phyloP scores from a whole-genome alignment of 352 stramenopile species.

The Phytophthora litchii region DNA sequence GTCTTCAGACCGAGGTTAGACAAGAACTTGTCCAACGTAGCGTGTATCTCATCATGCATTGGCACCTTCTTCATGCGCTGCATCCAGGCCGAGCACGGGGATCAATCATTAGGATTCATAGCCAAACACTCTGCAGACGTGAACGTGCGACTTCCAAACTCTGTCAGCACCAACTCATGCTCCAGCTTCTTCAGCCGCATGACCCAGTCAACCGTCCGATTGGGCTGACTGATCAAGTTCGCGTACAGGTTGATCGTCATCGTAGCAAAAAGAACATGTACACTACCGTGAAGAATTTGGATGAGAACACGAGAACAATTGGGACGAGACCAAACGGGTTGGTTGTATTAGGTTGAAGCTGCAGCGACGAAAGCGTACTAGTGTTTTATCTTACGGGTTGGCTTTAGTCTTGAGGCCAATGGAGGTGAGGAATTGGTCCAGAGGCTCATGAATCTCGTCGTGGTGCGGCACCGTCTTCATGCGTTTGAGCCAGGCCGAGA shows the following conservation, averaged over 20 bases:
- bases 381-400: conserved; percentile 23
- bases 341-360: no score
- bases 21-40: conserved; percentile 31
- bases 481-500: conserved; percentile 49
- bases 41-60: conserved; percentile 51
- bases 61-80: conserved; percentile 47
- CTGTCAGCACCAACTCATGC: conserved; percentile 32
- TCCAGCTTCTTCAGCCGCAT: conserved; percentile 46
- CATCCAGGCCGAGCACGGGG: conserved; percentile 41
- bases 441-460: conserved; percentile 44
- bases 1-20: conserved; percentile 21
- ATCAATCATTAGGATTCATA: conserved; percentile 45
- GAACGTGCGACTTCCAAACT: conserved; percentile 37
- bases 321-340: neutral
- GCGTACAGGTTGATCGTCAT: conserved; percentile 46
- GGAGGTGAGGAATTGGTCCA: conserved; percentile 32
- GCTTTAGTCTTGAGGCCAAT: conserved; percentile 35
- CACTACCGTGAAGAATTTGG: neutral
- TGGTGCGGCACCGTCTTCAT: conserved; percentile 61
- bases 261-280: neutral
- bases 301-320: no score
- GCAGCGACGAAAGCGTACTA: neutral
- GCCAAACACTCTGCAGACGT: conserved; percentile 37
- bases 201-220: conserved; percentile 38
- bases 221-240: conserved; percentile 48